phyloP scores from a whole-genome alignment of 176 grass and related monocot species.

The Pontederia paniculata region DNA sequence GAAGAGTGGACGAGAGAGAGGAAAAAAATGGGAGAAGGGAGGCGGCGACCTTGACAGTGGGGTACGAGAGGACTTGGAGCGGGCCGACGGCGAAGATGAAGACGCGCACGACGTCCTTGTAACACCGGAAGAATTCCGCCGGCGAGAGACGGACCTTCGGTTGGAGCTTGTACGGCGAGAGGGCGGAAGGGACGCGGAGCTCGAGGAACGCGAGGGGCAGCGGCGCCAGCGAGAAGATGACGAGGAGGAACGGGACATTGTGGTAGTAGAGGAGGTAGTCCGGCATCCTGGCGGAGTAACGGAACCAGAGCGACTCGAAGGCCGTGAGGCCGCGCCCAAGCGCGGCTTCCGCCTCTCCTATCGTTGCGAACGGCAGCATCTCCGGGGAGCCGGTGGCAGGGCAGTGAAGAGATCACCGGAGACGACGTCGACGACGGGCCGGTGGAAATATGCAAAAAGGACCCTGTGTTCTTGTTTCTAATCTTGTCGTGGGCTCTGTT shows the following conservation, averaged over 20 bases:
- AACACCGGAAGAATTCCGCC: conserved; percentile 45
- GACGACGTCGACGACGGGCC: too few relatives aligned
- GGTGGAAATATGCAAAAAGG: too few relatives aligned
- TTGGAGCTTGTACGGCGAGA: conserved; percentile 65
- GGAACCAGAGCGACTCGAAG: conserved; percentile 52
- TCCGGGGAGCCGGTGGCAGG: neutral
- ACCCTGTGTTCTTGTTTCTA: too few relatives aligned
- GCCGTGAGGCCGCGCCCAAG: conserved; percentile 48
- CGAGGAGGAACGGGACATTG: conserved; percentile 67
- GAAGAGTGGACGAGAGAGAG: too few relatives aligned
- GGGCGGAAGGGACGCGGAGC: conserved; percentile 30
- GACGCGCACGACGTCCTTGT: conserved; percentile 44
- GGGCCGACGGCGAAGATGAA: conserved; percentile 61
- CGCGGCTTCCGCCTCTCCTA: conserved; percentile 57
- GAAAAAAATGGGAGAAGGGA: too few relatives aligned
- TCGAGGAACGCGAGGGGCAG: conserved; percentile 73
- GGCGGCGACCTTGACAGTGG: conserved; percentile 47
- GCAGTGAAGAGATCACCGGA: neutral
- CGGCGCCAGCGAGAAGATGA: conserved; percentile 59
- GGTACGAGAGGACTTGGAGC: conserved; percentile 59
- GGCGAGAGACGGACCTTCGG: conserved; percentile 39
- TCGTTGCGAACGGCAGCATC: conserved; percentile 66
- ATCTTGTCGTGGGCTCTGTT: too few relatives aligned
- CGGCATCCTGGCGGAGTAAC: conserved; percentile 37
- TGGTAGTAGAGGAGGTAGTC: conserved; percentile 58